A percentile compares a stretch with the other conserved stretches of the same genome.
Conservation (phyloP, 345 rosid species). For the Microthlaspi erraticum region DNA sequence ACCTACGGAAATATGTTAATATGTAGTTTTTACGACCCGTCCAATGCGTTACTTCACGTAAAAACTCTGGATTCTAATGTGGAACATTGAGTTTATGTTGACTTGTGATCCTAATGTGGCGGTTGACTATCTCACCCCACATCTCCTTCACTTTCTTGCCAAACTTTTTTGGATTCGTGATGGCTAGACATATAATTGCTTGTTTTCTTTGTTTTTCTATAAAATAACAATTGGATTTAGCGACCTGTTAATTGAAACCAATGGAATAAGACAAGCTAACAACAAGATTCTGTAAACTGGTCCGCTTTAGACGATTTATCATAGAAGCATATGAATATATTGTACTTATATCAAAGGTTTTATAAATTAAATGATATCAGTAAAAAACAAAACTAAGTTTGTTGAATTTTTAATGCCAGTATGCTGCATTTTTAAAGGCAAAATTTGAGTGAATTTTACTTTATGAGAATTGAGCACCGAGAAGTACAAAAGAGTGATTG, state of each 20-base stretch:
- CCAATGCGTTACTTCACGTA: no score
- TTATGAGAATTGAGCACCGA: background rate
- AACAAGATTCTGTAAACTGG: conserved; percentile 15
- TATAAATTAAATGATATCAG: background rate
- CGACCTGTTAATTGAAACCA: background rate
- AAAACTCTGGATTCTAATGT: background rate
- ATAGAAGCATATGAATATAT: background rate
- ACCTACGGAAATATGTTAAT: background rate
- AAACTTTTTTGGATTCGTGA: conserved; percentile 13
- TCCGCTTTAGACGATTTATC: background rate
- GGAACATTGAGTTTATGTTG: conserved; percentile 19
- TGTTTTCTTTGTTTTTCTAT: conserved; percentile 5
- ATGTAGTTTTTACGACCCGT: no score
- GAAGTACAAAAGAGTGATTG: background rate
- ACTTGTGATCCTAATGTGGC: conserved; percentile 30
- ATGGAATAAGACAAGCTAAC: conserved; percentile 33
- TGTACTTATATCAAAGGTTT: background rate
- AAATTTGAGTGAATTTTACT: background rate
- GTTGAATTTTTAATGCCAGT: background rate
- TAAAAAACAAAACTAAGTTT: background rate
- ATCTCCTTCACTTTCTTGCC: conserved; percentile 34
- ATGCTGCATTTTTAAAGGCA: background rate
- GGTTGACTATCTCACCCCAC: conserved; percentile 21
- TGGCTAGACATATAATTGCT: conserved; percentile 27
- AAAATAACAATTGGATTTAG: conserved; percentile 3